Percentiles rank a stretch among this genome's conserved stretches.
Evolutionary conservation across 192 early-diverging fungal species (phyloP).

Genomic region (Coemansia pectinata): DNA sequence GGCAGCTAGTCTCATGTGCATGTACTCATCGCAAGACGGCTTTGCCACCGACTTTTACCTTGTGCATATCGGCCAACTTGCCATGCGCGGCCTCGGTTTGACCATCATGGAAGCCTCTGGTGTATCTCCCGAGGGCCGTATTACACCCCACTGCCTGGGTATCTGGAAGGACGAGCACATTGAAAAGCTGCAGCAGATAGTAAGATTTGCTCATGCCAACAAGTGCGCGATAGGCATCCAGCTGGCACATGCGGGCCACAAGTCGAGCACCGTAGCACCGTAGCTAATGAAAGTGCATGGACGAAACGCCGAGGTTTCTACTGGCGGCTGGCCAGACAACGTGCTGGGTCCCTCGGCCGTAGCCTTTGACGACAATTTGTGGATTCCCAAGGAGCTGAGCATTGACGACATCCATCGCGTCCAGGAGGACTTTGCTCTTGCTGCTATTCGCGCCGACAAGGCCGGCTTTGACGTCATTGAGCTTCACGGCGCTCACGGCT

Average conservation of each 20-base stretch:
- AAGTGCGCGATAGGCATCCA: conserved; percentile 70
- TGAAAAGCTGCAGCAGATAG: conserved; percentile 40
- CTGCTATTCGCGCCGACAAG: conserved; percentile 68
- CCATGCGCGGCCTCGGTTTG: conserved; percentile 76
- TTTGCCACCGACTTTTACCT: conserved; percentile 68
- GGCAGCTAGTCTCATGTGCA: conserved; percentile 82
- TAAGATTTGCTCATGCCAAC: conserved; percentile 63
- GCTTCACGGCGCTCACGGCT: conserved; percentile 91
- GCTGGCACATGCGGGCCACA: conserved; percentile 82
- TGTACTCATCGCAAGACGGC: conserved; percentile 70
- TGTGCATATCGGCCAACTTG: conserved; percentile 65
- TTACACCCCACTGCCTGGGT: conserved; percentile 75
- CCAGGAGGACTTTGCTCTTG: conserved; percentile 62
- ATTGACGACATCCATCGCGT: conserved; percentile 68
- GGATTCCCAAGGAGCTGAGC: conserved; percentile 57
- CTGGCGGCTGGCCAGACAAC: conserved; percentile 73
- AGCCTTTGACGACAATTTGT: conserved; percentile 39
- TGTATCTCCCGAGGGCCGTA: conserved; percentile 74
- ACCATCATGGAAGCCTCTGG: conserved; percentile 79
- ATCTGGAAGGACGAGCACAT: conserved; percentile 84
- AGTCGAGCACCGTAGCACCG: conserved; percentile 52
- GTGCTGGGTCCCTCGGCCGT: conserved; percentile 67
- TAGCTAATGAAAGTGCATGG: not conserved
- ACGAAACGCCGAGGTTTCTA: conserved; percentile 12
- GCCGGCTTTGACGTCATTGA: conserved; percentile 92